These are phyloP conservation scores for Raddia distichophylla DNA, from an alignment of 176 grass and related monocot species.

Conservation along the genomic window DNA sequence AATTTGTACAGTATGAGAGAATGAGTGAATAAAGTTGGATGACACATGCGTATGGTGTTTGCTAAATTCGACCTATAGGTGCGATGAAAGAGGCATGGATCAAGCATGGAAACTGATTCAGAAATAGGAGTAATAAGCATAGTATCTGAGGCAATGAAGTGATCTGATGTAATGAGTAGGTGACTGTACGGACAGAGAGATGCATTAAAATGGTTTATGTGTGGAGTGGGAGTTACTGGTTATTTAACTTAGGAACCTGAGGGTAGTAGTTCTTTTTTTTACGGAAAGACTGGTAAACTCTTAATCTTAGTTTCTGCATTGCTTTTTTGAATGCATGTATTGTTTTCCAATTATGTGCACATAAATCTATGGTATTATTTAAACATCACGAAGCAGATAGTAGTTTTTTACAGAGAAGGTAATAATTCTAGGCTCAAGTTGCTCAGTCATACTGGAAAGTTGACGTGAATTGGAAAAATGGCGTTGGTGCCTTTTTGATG, in stretches of 20 bases:
- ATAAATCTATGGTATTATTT: not conserved
- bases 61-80: slow-evolving; percentile 21
- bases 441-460: not conserved
- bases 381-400: not conserved
- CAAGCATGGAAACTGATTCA: not conserved
- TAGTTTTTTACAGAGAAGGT: not conserved
- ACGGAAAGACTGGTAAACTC: too few relatives aligned
- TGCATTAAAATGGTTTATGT: not conserved
- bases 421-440: not conserved
- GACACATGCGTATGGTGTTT: not conserved
- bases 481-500: not conserved
- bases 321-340: not conserved
- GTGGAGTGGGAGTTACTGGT: not conserved
- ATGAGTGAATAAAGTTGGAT: not conserved
- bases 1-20: not conserved
- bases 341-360: not conserved
- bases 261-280: not conserved
- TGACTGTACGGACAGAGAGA: not conserved
- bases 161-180: not conserved
- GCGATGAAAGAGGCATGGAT: not conserved
- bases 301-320: not conserved
- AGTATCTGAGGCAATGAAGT: not conserved
- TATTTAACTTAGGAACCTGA: slow-evolving; percentile 10
- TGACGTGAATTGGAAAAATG: not conserved
- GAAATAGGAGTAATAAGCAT: slow-evolving; percentile 6